A percentile compares a stretch with the other conserved stretches of the same genome.
These are phyloP conservation scores for Cytospora piceicola DNA, from an alignment of 2,329 filamentous ascomycete genomes.

Conservation along the genomic window DNA sequence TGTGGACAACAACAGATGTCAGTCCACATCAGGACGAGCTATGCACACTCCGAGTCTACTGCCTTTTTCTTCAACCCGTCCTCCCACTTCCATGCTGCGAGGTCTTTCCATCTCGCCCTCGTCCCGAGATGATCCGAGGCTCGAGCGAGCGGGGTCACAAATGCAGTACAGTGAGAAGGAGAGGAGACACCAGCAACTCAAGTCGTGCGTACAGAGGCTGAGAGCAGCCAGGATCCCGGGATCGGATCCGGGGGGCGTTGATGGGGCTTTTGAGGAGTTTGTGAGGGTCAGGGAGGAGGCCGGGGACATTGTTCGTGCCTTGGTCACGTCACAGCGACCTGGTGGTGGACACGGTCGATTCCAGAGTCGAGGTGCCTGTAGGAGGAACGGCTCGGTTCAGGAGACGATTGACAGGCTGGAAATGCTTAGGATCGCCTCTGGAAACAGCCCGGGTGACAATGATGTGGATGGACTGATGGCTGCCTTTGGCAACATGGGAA, in stretches of 20 bases:
- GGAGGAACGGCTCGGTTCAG: constrained; percentile 16
- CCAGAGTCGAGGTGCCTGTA: constrained; percentile 7
- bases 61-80: neutral
- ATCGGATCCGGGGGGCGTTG: constrained; percentile 39
- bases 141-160: neutral
- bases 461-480: constrained; percentile 33
- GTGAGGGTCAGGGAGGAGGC: constrained; percentile 47
- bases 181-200: constrained; percentile 37
- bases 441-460: constrained; percentile 25
- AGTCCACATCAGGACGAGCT: too few relatives aligned
- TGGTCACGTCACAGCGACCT: constrained; percentile 37
- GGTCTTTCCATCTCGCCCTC: neutral
- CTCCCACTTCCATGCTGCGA: neutral
- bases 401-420: constrained; percentile 24
- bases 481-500: constrained; percentile 5
- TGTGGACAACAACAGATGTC: too few relatives aligned
- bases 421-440: constrained; percentile 18
- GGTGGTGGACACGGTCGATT: constrained; percentile 46
- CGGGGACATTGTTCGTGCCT: constrained; percentile 44
- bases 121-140: neutral
- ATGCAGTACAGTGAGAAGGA: neutral
- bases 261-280: constrained; percentile 51
- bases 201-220: constrained; percentile 35
- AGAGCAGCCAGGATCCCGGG: constrained; percentile 29
- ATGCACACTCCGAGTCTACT: too few relatives aligned